Percentiles rank a stretch among this genome's conserved stretches.
These are phyloP conservation scores for Hepatocystis sp. DNA, from an alignment of 169 alveolate species.

Conservation along the genomic window DNA sequence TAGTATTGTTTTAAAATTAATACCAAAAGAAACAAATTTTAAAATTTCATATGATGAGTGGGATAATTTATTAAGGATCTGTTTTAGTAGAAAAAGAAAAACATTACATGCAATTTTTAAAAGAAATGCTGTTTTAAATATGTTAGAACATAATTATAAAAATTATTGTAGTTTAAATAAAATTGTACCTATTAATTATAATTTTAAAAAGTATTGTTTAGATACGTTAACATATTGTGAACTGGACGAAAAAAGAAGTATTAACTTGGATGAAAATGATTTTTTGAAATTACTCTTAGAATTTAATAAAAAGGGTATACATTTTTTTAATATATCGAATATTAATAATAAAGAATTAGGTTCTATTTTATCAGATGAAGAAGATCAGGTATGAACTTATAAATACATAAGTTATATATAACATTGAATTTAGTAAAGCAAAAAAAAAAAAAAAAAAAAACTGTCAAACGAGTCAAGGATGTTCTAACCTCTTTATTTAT, in stretches of 20 bases:
- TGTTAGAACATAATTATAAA: conserved; percentile 95
- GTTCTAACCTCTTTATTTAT: no score
- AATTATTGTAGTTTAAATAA: conserved; percentile 89
- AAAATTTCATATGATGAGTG: conserved; percentile 96
- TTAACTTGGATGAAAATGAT: conserved; percentile 90
- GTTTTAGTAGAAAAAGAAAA: conserved; percentile 98
- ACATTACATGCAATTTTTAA: conserved; percentile 97
- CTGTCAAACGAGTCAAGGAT: no score
- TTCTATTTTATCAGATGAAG: conserved; percentile 23
- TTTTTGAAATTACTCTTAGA: conserved; percentile 89
- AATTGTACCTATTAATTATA: conserved; percentile 78
- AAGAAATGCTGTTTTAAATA: conserved; percentile 92
- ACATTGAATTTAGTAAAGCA: no score
- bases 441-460: not conserved
- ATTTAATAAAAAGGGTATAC: conserved; percentile 92
- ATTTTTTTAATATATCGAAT: conserved; percentile 86
- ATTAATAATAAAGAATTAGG: conserved; percentile 40
- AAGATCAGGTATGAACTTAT: no score
- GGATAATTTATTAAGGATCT: conserved; percentile 98
- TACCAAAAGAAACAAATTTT: conserved; percentile 89
- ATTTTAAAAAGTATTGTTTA: conserved; percentile 76
- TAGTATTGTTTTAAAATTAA: conserved; percentile 97
- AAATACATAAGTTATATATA: no score
- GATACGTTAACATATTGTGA: conserved; percentile 38
- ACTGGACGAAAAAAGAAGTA: conserved; percentile 84